Base-by-base conservation (phyloP, 257 asterid genomes). In the Craterostigma plantagineum region DNA sequence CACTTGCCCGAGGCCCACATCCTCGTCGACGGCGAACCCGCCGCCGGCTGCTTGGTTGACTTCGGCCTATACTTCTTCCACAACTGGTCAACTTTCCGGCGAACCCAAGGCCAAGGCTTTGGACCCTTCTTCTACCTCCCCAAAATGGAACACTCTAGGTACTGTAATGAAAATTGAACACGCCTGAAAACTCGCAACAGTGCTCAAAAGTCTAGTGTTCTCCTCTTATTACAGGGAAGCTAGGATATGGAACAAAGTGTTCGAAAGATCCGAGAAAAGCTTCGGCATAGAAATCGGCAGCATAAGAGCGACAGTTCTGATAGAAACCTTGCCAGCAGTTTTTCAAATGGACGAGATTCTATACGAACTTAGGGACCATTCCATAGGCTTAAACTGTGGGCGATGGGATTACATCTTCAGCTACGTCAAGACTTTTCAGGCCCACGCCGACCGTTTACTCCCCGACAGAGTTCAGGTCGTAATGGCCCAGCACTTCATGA, bases 71-170 rank as follows among this genome's bases (percentile, higher is more conserved):
- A 90, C 27, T 90, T 90, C 57, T 72, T 76, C 69, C 95, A 90
- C 59, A 90, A 63, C 57, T 61, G 56, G 53, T 63, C 75, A 4
- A 50, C 67, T 0, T 83, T 83, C 53, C 92, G 94, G 43, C 52
- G 54, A 40, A 51, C 23, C 2, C 95, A 74, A 12, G 98, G 98
- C 13, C 62, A 63, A 27, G 93, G 95, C 12, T 70, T 54, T 8
- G 98, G 95, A 3, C 98, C 98, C 50, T 87, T 87, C 47, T 82
- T 79, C 76, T 82, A 82, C 43, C 95, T 87, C 54, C 95, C 98
- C 7, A 87, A 87, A 44, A 87, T 87, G 98, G 96, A 86, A 55
- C 77, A 82, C 59, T 79, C 95, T 0, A 68, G 92, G 96, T 85
- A 40, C 13, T 11, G n/a, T n/a, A n/a, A n/a, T n/a, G n/a, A n/a